Conservation (phyloP, 73 alveolate species). For the Blepharisma japonicum region DNA sequence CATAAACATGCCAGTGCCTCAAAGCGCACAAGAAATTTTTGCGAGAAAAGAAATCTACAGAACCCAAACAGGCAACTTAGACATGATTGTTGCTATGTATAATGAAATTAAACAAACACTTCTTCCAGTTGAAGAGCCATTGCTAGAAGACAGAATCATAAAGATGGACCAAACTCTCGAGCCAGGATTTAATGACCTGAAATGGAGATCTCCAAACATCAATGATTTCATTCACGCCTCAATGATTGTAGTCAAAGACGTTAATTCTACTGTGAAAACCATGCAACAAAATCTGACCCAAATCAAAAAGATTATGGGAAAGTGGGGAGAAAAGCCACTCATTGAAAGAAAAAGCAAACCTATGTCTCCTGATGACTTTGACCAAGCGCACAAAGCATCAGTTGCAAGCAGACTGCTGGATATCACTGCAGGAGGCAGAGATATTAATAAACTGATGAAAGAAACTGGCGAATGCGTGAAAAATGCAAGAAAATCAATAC, state of each 20-base stretch:
- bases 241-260: conserved; percentile 74
- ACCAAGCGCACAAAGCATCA: conserved; percentile 75
- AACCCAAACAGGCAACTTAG: conserved; percentile 90
- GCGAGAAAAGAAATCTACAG: conserved; percentile 88
- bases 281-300: conserved; percentile 75
- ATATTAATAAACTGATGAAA: conserved; percentile 73
- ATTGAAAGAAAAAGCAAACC: conserved; percentile 90
- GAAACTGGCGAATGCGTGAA: conserved; percentile 84
- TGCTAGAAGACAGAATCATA: conserved; percentile 92
- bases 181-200: conserved; percentile 95
- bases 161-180: conserved; percentile 91
- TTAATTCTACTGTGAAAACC: conserved; percentile 72
- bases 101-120: conserved; percentile 92
- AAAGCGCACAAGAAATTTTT: conserved; percentile 91
- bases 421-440: conserved; percentile 75
- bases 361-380: conserved; percentile 93
- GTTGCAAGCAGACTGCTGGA: conserved; percentile 61
- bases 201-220: conserved; percentile 94
- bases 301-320: conserved; percentile 63
- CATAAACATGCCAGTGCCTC: conserved; percentile 93
- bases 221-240: conserved; percentile 75
- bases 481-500: conserved; percentile 67
- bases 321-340: conserved; percentile 69
- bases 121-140: conserved; percentile 98
- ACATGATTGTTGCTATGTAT: conserved; percentile 93